Evolutionary conservation across 148 eudicot genomes (phyloP).

Genomic region (Heliosperma pusillum): DNA sequence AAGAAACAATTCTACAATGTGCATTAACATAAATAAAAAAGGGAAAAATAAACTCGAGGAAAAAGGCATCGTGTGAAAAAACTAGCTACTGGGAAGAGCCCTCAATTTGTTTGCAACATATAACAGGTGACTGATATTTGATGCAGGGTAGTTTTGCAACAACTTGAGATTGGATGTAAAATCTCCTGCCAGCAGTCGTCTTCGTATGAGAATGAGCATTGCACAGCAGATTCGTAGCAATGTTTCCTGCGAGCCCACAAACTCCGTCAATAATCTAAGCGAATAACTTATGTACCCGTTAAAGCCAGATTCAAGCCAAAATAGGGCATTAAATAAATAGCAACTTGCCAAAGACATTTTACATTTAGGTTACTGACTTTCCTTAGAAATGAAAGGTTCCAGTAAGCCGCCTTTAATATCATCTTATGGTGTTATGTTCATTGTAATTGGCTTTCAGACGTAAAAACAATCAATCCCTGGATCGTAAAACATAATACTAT

Average conservation of each 20-base stretch:
- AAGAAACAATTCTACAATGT: slow-evolving; percentile 26
- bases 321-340: not conserved
- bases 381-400: not conserved
- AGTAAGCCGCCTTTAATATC: no score
- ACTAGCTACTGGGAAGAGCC: slow-evolving; percentile 43
- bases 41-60: not conserved
- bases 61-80: not conserved
- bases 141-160: slow-evolving; percentile 84
- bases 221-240: slow-evolving; percentile 92
- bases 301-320: not conserved
- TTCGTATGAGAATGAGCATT: slow-evolving; percentile 81
- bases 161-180: slow-evolving; percentile 92
- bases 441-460: not conserved
- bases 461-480: not conserved
- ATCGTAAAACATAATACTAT: not conserved
- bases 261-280: not conserved
- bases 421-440: no score
- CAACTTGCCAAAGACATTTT: not conserved
- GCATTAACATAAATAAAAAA: slow-evolving; percentile 14
- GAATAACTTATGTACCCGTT: not conserved
- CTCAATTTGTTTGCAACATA: slow-evolving; percentile 94
- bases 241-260: slow-evolving; percentile 61
- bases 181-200: slow-evolving; percentile 93
- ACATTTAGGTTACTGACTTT: not conserved
- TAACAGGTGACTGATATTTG: slow-evolving; percentile 83